phyloP scores from a whole-genome alignment of 768 basidiomycete species.

The Cubamyces lactineus region DNA sequence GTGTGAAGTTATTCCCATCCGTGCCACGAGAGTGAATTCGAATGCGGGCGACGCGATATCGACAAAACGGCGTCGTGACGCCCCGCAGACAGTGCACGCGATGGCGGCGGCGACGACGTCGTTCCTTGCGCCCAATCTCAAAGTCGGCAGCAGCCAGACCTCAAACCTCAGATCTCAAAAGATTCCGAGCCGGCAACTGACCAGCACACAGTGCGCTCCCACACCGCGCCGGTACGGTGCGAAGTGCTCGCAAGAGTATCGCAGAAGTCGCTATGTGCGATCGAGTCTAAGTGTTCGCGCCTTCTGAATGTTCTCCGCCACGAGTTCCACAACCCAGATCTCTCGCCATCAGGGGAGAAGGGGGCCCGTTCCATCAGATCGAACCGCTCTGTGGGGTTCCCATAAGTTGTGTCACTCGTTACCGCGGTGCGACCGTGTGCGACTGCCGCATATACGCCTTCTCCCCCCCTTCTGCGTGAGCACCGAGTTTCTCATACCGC shows the following conservation, averaged over 20 bases:
- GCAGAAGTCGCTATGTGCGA: slow-evolving; percentile 8
- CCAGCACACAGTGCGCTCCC: background rate
- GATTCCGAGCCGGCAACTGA: background rate
- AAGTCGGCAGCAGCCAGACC: no score
- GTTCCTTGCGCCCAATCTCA: background rate
- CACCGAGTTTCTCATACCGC: background rate
- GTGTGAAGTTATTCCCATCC: slow-evolving; percentile 10
- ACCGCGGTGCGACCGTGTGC: background rate
- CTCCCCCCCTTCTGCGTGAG: background rate
- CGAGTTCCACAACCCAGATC: slow-evolving; percentile 11
- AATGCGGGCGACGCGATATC: background rate
- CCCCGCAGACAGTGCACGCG: background rate
- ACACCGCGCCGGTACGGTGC: slow-evolving; percentile 1
- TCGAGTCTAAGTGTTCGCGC: slow-evolving; percentile 9
- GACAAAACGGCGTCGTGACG: background rate
- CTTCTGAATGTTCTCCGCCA: slow-evolving; percentile 4
- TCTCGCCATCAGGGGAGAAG: slow-evolving; percentile 12
- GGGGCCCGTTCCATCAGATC: slow-evolving; percentile 20
- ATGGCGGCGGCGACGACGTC: no score
- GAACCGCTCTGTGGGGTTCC: slow-evolving; percentile 8
- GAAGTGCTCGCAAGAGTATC: background rate
- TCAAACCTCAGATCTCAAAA: no score
- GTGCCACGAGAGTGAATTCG: background rate
- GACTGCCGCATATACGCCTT: no score
- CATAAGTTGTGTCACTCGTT: background rate